phyloP scores from a whole-genome alignment of 2,329 filamentous ascomycete species.

The Trichoderma oligosporum region DNA sequence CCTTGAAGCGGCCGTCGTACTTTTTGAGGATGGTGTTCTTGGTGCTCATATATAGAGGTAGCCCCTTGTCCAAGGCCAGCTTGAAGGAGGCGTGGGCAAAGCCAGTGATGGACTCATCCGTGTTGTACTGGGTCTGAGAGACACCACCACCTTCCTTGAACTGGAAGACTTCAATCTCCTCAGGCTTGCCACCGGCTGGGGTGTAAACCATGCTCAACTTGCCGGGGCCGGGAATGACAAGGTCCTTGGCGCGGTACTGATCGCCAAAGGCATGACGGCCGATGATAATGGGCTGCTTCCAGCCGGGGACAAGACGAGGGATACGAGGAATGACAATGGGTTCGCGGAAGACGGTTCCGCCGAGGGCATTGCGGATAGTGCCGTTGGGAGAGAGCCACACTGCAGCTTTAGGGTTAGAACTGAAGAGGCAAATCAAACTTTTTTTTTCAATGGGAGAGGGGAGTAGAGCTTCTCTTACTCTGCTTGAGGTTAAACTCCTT shows the following conservation, averaged over 20 bases:
- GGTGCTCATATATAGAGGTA: constrained; percentile 99
- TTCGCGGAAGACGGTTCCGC: constrained; percentile 97
- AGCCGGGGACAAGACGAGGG: constrained; percentile 89
- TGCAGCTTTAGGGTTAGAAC: constrained; percentile 34
- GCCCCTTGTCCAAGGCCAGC: constrained; percentile 78
- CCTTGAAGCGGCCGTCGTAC: constrained; percentile 98
- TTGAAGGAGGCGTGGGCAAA: constrained; percentile 98
- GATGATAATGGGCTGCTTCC: constrained; percentile 99
- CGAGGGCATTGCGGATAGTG: constrained; percentile 70
- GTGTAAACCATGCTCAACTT: constrained; percentile 95
- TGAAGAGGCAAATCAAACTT: too few species aligned
- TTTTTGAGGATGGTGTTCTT: constrained; percentile 99
- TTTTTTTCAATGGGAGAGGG: neutral
- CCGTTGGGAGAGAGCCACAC: constrained; percentile 99
- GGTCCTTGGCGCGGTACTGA: constrained; percentile 96
- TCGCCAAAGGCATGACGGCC: constrained; percentile 97
- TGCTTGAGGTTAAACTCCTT: constrained; percentile 99
- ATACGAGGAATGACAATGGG: constrained; percentile 95
- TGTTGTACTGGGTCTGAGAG: constrained; percentile 97
- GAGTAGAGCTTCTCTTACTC: constrained; percentile 53
- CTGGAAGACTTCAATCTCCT: constrained; percentile 85
- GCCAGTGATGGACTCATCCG: constrained; percentile 86
- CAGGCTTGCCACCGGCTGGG: constrained; percentile 70
- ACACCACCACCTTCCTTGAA: constrained; percentile 85
- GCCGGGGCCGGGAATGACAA: constrained; percentile 75